Evolutionary conservation across 1,284 basidiomycete genomes (phyloP), one percentile per base, ranked within the genome.

Genomic region (Rhodotorula sp.): DNA sequence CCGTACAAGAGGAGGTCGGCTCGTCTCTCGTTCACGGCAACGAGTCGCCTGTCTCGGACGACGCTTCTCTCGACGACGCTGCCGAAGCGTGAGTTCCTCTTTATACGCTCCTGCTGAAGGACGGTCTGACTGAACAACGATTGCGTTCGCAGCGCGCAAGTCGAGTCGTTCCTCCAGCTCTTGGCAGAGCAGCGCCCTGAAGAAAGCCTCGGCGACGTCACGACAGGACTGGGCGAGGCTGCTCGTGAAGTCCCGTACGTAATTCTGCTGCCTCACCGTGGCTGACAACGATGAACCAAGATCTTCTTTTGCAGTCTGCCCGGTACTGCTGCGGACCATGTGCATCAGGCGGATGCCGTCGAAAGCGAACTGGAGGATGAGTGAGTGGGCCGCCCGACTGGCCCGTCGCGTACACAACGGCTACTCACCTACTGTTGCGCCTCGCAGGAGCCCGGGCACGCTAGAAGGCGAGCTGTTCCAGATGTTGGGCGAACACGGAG

Each of bases 151-250:
- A 58, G 57, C 34, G 57, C 29, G 29, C 26, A 12, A 23, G n/a
- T 58, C 57, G 57, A 63, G 5, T 63, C 62, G 51, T 34, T 63
- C 7, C 23, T 63, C 34, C 48, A 59, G 39, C 34, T 58, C 29
- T 21, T 58, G 10, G 39, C 15, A 7, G 23, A 51, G 39, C 39
- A 23, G 49, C 49, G 49, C 49, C 18, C 49, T 20, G 23, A 18
- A 23, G 23, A 51, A 51, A 51, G 49, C 20, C 23, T 23, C 49
- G 49, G 49, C 49, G 23, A 3, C 10, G 39, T 43, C 39, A 2
- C 39, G 39, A 43, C 39, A 43, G 39, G 39, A 43, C 39, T 43
- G 39, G 39, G 39, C 39, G 39, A 12, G 39, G 39, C 39, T 14
- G 39, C 10, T 43, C 39, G 39, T 43, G 10, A 43, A 1, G 14